phyloP scores from a whole-genome alignment of 2,329 filamentous ascomycete species.

The Trichophyton equinum region DNA sequence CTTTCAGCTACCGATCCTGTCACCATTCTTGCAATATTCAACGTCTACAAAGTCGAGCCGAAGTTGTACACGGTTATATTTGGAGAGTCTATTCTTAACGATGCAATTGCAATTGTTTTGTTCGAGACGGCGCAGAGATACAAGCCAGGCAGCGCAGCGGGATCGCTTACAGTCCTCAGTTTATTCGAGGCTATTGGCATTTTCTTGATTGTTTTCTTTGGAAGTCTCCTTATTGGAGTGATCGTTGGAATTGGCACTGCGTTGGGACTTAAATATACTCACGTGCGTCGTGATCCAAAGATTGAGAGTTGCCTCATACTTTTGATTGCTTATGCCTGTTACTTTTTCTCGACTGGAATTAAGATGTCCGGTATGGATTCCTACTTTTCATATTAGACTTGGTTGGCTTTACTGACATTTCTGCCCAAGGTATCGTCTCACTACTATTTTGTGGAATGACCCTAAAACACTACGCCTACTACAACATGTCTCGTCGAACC shows the following conservation, averaged over 20 bases:
- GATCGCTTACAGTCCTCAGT: conserved; percentile 62
- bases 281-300: conserved; percentile 82
- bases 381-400: not conserved
- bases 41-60: conserved; percentile 96
- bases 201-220: conserved; percentile 93
- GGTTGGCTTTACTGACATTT: not conserved
- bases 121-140: conserved; percentile 97
- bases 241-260: conserved; percentile 78
- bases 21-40: conserved; percentile 97
- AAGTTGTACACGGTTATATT: conserved; percentile 99
- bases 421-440: conserved; percentile 74
- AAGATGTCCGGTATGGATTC: conserved; percentile 73
- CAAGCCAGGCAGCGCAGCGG: conserved; percentile 57
- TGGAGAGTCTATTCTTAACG: conserved; percentile 94
- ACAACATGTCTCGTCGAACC: conserved; percentile 97
- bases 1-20: conserved; percentile 95
- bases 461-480: conserved; percentile 96
- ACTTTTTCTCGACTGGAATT: conserved; percentile 94
- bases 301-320: conserved; percentile 93
- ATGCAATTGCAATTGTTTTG: conserved; percentile 94
- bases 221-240: conserved; percentile 79
- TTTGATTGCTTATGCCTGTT: conserved; percentile 87
- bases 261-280: conserved; percentile 83
- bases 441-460: conserved; percentile 96
- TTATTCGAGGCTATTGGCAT: conserved; percentile 85